A percentile compares a stretch with the other conserved stretches of the same genome.
Conservation (phyloP, 176 grass and related monocot genomes). For the Eleusine coracana region DNA sequence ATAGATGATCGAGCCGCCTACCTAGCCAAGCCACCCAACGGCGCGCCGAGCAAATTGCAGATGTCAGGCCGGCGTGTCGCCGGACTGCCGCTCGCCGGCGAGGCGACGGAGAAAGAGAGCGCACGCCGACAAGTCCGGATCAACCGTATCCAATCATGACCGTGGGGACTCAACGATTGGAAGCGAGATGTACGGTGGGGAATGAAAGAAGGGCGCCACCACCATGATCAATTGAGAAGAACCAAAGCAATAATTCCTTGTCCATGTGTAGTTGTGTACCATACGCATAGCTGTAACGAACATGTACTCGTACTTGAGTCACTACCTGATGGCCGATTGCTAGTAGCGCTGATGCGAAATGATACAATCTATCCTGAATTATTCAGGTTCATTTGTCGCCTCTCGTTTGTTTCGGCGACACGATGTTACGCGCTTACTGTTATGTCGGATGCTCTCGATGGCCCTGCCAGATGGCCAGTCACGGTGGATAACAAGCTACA, state of each 20-base stretch:
- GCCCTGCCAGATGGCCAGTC: neutral
- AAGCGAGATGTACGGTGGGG: neutral
- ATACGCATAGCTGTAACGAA: conserved; percentile 1
- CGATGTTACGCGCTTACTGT: neutral
- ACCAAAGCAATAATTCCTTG: conserved; percentile 24
- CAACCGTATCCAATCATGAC: neutral
- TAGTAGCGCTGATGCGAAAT: neutral
- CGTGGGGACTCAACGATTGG: neutral
- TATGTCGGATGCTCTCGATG: neutral
- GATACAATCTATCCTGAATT: neutral
- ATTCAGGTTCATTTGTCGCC: neutral
- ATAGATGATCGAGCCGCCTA: neutral
- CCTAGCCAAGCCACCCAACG: neutral
- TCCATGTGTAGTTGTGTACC: neutral
- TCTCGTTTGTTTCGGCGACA: neutral
- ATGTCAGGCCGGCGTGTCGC: neutral
- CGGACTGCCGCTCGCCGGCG: neutral
- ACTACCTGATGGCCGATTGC: neutral
- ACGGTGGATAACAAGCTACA: neutral
- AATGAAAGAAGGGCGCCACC: neutral
- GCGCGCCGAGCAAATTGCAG: neutral
- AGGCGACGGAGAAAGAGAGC: neutral
- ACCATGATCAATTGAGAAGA: neutral
- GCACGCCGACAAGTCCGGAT: neutral
- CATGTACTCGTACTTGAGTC: neutral